Evolutionary conservation across 139 green algal species (phyloP).

Genomic region (Coelastrella sp.): DNA sequence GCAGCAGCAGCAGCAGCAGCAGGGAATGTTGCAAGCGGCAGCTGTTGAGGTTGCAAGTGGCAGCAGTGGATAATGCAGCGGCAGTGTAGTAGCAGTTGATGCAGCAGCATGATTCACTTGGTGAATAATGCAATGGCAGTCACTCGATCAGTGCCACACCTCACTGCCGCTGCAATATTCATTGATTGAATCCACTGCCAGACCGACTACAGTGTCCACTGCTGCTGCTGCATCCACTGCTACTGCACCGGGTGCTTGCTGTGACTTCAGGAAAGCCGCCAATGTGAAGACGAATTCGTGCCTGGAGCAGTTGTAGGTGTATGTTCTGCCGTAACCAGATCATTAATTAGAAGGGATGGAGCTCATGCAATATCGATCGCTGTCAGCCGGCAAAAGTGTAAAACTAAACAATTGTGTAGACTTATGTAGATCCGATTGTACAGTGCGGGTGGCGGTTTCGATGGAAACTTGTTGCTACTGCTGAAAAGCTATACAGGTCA

Average conservation of each 20-base stretch:
- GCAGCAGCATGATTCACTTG: background rate
- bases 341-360: no score
- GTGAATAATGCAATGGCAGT: background rate
- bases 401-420: no score
- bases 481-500: background rate
- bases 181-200: background rate
- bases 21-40: no score
- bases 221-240: background rate
- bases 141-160: background rate
- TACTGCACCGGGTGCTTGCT: background rate
- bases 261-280: constrained; percentile 22
- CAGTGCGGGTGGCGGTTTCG: no score
- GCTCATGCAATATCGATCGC: no score
- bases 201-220: background rate
- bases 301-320: background rate
- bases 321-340: background rate
- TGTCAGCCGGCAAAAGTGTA: no score
- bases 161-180: background rate
- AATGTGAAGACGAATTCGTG: background rate
- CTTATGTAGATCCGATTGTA: no score
- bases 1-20: no score
- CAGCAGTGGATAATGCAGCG: no score
- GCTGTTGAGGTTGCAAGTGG: no score
- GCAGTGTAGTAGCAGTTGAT: background rate
- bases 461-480: no score